phyloP scores from a whole-genome alignment of 1,284 basidiomycete species.

The Melampsora americana region DNA sequence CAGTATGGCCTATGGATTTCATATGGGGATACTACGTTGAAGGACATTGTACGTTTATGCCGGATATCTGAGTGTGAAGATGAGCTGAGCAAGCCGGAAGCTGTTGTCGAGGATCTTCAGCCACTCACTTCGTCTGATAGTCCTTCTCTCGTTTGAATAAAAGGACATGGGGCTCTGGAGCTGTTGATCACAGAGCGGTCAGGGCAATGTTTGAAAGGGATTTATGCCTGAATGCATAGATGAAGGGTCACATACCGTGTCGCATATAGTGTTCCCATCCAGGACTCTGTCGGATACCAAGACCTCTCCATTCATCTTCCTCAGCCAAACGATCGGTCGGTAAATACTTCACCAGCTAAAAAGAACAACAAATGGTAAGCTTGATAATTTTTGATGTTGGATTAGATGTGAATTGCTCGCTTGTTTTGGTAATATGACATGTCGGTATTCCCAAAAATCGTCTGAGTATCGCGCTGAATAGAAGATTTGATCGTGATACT shows the following conservation, averaged over 20 bases:
- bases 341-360: constrained; percentile 45
- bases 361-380: not conserved
- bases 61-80: constrained; percentile 1
- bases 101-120: not conserved
- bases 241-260: constrained; percentile 12
- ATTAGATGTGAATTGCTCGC: constrained; percentile 6
- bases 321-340: constrained; percentile 44
- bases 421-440: constrained; percentile 46
- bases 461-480: constrained; percentile 46
- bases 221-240: not conserved
- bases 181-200: constrained; percentile 1
- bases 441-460: constrained; percentile 45
- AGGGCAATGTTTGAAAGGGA: not conserved
- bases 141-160: constrained; percentile 41
- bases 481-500: constrained; percentile 45
- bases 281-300: constrained; percentile 45
- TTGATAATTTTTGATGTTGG: not conserved
- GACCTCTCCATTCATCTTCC: constrained; percentile 46
- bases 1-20: not conserved
- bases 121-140: constrained; percentile 38
- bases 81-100: not conserved
- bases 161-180: constrained; percentile 37
- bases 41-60: not conserved
- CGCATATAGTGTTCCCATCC: constrained; percentile 44
- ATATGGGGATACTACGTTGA: not conserved